Conservation (phyloP, 2,329 filamentous ascomycete species). For the Epichloe brachyelytri region DNA sequence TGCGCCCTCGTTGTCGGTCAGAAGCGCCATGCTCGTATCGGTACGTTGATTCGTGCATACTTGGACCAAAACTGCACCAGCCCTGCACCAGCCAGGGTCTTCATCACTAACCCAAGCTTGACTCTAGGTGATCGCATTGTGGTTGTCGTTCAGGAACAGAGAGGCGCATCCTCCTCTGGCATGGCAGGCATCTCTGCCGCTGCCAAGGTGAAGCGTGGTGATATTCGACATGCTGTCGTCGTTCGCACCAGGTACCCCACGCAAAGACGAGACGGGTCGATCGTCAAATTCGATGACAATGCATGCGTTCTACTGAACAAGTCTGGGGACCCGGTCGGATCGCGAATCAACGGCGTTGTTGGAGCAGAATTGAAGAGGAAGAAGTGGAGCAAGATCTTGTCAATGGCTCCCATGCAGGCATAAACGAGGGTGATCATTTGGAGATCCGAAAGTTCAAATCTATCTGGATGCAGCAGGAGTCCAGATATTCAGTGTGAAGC, state of each 20-base stretch:
- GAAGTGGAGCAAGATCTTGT: conserved; percentile 98
- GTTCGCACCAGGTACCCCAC: conserved; percentile 84
- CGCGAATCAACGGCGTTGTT: conserved; percentile 82
- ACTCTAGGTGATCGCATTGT: conserved; percentile 81
- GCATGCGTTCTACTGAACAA: conserved; percentile 97
- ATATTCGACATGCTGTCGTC: conserved; percentile 91
- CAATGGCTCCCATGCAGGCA: conserved; percentile 66
- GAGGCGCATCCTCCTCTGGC: conserved; percentile 59
- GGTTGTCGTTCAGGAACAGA: conserved; percentile 94
- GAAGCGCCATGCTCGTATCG: conserved; percentile 78
- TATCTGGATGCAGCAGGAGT: background rate
- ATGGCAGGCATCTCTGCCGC: conserved; percentile 60
- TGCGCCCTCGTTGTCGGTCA: conserved; percentile 87
- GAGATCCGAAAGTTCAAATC: background rate
- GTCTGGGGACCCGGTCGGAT: conserved; percentile 87
- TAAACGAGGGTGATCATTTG: conserved; percentile 16
- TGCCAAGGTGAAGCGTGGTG: conserved; percentile 89
- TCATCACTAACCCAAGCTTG: background rate
- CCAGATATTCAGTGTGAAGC: background rate
- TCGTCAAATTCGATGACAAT: conserved; percentile 93
- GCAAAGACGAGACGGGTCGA: conserved; percentile 75
- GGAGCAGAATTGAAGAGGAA: conserved; percentile 79
- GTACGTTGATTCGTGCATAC: conserved; percentile 35
- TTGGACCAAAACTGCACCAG: background rate
- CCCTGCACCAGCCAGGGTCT: conserved; percentile 2